Evolutionary conservation across 2,329 filamentous ascomycete species (phyloP).

Genomic region (Ophiostoma sp.): DNA sequence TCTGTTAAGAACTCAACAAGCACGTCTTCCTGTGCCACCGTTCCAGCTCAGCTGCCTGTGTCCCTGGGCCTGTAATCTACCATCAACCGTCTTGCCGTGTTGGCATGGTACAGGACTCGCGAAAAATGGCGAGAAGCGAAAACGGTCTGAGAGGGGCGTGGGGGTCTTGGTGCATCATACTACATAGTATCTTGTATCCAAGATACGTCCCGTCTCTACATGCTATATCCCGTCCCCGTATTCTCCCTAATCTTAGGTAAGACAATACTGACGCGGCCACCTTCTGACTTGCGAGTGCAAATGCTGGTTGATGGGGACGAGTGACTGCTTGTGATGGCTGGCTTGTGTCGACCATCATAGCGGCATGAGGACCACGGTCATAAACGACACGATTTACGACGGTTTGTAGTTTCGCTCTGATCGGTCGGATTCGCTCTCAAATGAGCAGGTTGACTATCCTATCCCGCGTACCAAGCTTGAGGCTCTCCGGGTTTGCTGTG

Average conservation of each 20-base stretch:
- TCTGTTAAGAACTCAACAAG: no score
- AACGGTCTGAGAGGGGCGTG: slow-evolving; percentile 11
- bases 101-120: not conserved
- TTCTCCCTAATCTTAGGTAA: not conserved
- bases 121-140: not conserved
- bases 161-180: not conserved
- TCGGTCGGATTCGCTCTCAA: not conserved
- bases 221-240: not conserved
- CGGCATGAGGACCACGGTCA: not conserved
- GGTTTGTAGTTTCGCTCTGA: not conserved
- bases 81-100: not conserved
- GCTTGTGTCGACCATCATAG: not conserved
- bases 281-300: not conserved
- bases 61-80: not conserved
- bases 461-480: not conserved
- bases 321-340: not conserved
- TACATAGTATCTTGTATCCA: not conserved
- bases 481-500: not conserved
- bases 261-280: not conserved
- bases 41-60: not conserved
- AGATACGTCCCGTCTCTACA: not conserved
- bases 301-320: not conserved
- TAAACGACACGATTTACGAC: not conserved
- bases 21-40: not conserved
- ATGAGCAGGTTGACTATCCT: not conserved